Evolutionary conservation across 768 basidiomycete species (phyloP).

Genomic region (Mycena amicta): DNA sequence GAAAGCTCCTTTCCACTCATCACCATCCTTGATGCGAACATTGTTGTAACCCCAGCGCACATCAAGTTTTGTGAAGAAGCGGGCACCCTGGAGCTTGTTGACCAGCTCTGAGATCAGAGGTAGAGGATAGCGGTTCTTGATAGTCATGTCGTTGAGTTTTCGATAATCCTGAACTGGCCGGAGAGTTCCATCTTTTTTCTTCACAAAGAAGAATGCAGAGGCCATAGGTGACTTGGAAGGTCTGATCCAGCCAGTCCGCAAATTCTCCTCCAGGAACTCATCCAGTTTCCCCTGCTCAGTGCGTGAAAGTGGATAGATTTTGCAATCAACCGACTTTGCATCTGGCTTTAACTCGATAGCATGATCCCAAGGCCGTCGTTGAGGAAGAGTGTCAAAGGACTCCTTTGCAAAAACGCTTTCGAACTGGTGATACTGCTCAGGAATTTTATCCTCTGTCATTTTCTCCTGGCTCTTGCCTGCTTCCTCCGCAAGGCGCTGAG

Average conservation of each 20-base stretch:
- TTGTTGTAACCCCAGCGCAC: conserved; percentile 43
- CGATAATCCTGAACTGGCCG: conserved; percentile 27
- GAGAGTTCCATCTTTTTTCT: conserved; percentile 7
- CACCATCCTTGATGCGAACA: conserved; percentile 43
- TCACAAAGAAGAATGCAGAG: conserved; percentile 27
- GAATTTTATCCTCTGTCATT: conserved; percentile 1
- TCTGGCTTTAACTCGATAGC: conserved; percentile 37
- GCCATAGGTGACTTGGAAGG: conserved; percentile 29
- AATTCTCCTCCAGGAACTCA: conserved; percentile 31
- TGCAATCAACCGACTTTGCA: conserved; percentile 29
- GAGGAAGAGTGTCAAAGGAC: conserved; percentile 30
- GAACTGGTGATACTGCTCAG: conserved; percentile 8
- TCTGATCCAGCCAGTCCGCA: conserved; percentile 26
- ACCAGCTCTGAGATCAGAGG: conserved; percentile 37
- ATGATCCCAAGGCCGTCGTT: conserved; percentile 35
- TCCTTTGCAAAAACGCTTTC: conserved; percentile 19
- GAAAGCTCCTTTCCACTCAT: conserved; percentile 50
- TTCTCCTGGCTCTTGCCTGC: not conserved
- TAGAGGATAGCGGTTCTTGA: conserved; percentile 37
- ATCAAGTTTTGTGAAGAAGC: conserved; percentile 41
- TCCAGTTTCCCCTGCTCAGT: conserved; percentile 34
- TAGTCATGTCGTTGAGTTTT: conserved; percentile 32
- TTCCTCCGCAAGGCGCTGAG: conserved; percentile 9
- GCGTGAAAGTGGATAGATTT: conserved; percentile 37
- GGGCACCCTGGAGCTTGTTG: conserved; percentile 23